phyloP scores from a whole-genome alignment of 805 yeast species.

The Candida insectalens region DNA sequence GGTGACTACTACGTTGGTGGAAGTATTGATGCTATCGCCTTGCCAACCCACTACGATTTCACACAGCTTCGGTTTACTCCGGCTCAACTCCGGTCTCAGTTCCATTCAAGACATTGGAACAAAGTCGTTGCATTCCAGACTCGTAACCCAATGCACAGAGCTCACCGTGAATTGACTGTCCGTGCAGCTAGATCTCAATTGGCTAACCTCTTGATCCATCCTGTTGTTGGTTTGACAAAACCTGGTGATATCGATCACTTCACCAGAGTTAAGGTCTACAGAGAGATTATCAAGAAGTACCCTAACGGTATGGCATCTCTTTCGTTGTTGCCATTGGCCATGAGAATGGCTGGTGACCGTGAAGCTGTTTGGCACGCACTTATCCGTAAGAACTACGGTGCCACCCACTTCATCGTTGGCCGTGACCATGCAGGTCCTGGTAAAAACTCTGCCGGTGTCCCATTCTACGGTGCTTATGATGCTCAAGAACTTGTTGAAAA shows the following conservation, averaged over 20 bases:
- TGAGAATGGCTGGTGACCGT: slow-evolving; percentile 99
- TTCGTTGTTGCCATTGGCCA: slow-evolving; percentile 84
- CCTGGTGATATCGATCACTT: slow-evolving; percentile 98
- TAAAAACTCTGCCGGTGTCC: slow-evolving; percentile 74
- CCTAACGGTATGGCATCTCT: slow-evolving; percentile 91
- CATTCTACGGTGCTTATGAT: slow-evolving; percentile 94
- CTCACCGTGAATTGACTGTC: slow-evolving; percentile 92
- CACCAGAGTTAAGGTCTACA: slow-evolving; percentile 92
- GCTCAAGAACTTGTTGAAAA: slow-evolving; percentile 84
- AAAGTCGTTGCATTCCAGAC: slow-evolving; percentile 95
- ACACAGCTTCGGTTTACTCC: slow-evolving; percentile 84
- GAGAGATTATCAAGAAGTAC: slow-evolving; percentile 83
- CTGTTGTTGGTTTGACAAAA: slow-evolving; percentile 93
- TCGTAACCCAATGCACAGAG: slow-evolving; percentile 98
- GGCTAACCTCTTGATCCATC: slow-evolving; percentile 84
- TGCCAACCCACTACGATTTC: slow-evolving; percentile 87
- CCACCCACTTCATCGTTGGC: slow-evolving; percentile 94
- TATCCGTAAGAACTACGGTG: slow-evolving; percentile 93
- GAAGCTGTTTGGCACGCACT: slow-evolving; percentile 99
- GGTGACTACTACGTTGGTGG: slow-evolving; percentile 90
- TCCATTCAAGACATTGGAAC: slow-evolving; percentile 72
- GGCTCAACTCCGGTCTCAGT: slow-evolving; percentile 79
- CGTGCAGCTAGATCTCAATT: slow-evolving; percentile 93
- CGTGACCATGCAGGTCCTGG: slow-evolving; percentile 99
- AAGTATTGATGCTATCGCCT: slow-evolving; percentile 67